These are phyloP conservation scores for Claviceps purpurea DNA, from an alignment of 2,329 filamentous ascomycete genomes.

Conservation along the genomic window DNA sequence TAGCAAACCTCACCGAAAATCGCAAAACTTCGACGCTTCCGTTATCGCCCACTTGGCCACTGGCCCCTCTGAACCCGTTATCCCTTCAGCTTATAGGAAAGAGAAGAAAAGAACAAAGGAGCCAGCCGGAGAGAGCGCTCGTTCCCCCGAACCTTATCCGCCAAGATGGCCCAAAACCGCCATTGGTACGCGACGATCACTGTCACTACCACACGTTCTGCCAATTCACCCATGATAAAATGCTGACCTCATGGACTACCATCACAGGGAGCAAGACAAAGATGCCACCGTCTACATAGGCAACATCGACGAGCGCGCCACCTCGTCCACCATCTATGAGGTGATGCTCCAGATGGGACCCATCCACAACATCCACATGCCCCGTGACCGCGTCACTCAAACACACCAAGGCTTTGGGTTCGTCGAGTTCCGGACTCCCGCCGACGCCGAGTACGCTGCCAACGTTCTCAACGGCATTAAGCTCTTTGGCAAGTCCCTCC, in stretches of 20 bases:
- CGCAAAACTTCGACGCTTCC: background rate
- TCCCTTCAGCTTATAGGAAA: background rate
- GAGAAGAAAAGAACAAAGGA: background rate
- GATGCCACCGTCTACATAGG: constrained; percentile 96
- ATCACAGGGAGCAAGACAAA: constrained; percentile 80
- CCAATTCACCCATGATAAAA: background rate
- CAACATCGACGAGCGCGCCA: constrained; percentile 93
- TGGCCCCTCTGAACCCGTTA: background rate
- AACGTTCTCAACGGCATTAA: constrained; percentile 94
- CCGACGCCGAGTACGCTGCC: constrained; percentile 92
- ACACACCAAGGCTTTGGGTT: constrained; percentile 97
- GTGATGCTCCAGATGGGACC: constrained; percentile 96
- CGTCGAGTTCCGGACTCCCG: constrained; percentile 91
- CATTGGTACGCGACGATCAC: constrained; percentile 50
- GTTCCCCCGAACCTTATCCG: constrained; percentile 2
- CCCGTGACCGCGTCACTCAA: constrained; percentile 94
- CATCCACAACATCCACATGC: constrained; percentile 95
- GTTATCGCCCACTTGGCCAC: background rate
- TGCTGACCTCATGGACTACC: background rate
- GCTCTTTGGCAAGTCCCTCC: constrained; percentile 84
- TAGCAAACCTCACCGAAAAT: background rate
- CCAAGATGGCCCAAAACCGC: constrained; percentile 51
- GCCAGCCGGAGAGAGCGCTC: background rate
- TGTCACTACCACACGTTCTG: background rate
- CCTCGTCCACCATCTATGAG: constrained; percentile 86